Evolutionary conservation across 1,284 basidiomycete genomes (phyloP).

Genomic region (Irpex rosettiformis): DNA sequence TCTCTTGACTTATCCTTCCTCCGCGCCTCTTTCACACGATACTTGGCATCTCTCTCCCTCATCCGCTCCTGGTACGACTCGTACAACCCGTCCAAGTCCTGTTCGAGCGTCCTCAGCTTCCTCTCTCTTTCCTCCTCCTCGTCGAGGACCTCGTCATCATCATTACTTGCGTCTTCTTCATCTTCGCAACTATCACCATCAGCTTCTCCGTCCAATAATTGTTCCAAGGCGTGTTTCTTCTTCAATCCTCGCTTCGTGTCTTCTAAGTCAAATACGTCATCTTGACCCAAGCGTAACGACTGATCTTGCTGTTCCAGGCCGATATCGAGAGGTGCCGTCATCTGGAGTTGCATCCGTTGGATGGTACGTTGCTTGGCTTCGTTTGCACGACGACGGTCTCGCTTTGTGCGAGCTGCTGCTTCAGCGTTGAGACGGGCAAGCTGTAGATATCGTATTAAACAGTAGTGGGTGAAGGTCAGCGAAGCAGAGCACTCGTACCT

Average conservation of each 20-base stretch:
- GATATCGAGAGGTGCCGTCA: conserved; percentile 95
- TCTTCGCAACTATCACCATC: conserved; percentile 38
- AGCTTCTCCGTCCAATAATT: conserved; percentile 51
- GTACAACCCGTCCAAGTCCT: conserved; percentile 86
- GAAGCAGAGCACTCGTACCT: conserved; percentile 44
- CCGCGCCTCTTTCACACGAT: conserved; percentile 82
- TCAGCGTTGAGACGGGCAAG: conserved; percentile 83
- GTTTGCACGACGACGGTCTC: conserved; percentile 85
- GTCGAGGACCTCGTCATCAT: conserved; percentile 52
- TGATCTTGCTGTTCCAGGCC: conserved; percentile 85
- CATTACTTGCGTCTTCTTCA: conserved; percentile 33
- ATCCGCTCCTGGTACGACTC: conserved; percentile 83
- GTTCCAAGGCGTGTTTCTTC: conserved; percentile 40
- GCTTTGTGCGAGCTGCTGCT: conserved; percentile 69
- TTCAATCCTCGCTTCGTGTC: conserved; percentile 53
- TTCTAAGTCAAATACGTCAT: conserved; percentile 85
- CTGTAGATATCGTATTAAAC: neutral
- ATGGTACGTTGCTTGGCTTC: conserved; percentile 87
- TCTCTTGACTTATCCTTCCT: conserved; percentile 70
- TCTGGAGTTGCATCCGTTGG: conserved; percentile 94
- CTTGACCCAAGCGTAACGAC: conserved; percentile 65
- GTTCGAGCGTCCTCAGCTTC: conserved; percentile 71
- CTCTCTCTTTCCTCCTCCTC: conserved; percentile 71
- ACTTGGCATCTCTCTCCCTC: conserved; percentile 87
- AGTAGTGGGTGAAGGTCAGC: neutral